A percentile compares a stretch with the other conserved stretches of the same genome.
These are phyloP conservation scores for Hapsidospora chrysogenum DNA, from an alignment of 495 filamentous ascomycete genomes.

Conservation along the genomic window DNA sequence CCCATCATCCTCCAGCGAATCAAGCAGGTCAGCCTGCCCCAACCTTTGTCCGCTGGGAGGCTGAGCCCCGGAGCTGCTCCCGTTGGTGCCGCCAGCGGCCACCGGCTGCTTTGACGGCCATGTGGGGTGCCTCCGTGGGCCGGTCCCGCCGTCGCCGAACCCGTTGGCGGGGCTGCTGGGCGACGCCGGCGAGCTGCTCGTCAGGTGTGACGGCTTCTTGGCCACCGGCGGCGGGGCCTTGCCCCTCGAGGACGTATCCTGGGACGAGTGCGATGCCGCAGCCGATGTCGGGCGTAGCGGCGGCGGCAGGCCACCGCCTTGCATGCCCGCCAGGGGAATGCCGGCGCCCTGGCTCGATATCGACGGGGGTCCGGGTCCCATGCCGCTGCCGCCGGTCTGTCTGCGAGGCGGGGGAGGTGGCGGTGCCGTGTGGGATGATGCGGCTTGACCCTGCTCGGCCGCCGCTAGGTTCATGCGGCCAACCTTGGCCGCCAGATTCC, in stretches of 20 bases:
- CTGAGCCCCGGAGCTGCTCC: neutral
- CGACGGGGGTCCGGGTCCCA: neutral
- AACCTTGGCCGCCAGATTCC: constrained; percentile 20
- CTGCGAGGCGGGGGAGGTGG: constrained; percentile 31
- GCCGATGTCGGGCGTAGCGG: constrained; percentile 9
- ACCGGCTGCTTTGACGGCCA: no score
- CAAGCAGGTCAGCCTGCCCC: constrained; percentile 19
- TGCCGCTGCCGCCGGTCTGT: constrained; percentile 11
- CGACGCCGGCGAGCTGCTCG: no score
- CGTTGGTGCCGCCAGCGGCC: neutral
- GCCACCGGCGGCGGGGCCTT: constrained; percentile 35
- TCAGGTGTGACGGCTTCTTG: constrained; percentile 34
- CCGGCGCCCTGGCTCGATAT: neutral
- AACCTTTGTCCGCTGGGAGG: neutral
- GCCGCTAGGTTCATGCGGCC: constrained; percentile 17
- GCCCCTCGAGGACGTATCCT: constrained; percentile 1
- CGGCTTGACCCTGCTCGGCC: constrained; percentile 3
- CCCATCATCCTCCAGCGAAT: constrained; percentile 14
- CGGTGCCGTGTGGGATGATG: constrained; percentile 14
- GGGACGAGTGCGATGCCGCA: constrained; percentile 3
- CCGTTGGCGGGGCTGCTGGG: no score
- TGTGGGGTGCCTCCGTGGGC: no score
- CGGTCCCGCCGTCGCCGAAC: no score
- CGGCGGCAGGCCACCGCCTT: constrained; percentile 9
- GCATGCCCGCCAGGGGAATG: neutral